Conservation (phyloP, 108 stramenopile species). For the Nannochloropsis salina region DNA sequence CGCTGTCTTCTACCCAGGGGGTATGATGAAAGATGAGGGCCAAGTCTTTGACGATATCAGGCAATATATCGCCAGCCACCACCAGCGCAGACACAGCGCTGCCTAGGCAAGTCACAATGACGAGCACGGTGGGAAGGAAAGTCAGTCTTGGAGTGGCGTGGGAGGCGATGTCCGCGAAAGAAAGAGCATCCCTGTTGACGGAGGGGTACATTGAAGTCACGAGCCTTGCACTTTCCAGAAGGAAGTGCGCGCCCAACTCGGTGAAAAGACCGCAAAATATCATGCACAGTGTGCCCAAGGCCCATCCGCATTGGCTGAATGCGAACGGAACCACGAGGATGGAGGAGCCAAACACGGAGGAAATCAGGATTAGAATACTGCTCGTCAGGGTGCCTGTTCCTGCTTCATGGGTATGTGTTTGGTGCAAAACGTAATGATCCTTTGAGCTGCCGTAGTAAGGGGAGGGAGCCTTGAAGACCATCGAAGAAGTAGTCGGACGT, state of each 20-base stretch:
- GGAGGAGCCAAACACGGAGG: conserved; percentile 1
- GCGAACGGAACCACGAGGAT: background rate
- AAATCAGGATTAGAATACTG: conserved; percentile 11
- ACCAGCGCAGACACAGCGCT: background rate
- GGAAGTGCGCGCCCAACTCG: background rate
- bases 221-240: background rate
- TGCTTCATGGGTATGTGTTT: too few species aligned
- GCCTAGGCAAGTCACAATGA: background rate
- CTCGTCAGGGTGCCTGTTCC: background rate
- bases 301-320: background rate
- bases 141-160: background rate
- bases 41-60: background rate
- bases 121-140: background rate
- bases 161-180: background rate
- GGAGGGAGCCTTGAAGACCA: too few species aligned
- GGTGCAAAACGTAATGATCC: too few species aligned
- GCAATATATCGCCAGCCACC: background rate
- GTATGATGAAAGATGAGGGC: background rate
- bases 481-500: too few species aligned
- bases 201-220: background rate
- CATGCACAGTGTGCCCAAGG: background rate
- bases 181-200: background rate
- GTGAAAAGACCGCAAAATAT: conserved; percentile 17
- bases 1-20: background rate
- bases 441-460: background rate